phyloP scores from a whole-genome alignment of 768 basidiomycete genomes.

The Butyriboletus loyo region DNA sequence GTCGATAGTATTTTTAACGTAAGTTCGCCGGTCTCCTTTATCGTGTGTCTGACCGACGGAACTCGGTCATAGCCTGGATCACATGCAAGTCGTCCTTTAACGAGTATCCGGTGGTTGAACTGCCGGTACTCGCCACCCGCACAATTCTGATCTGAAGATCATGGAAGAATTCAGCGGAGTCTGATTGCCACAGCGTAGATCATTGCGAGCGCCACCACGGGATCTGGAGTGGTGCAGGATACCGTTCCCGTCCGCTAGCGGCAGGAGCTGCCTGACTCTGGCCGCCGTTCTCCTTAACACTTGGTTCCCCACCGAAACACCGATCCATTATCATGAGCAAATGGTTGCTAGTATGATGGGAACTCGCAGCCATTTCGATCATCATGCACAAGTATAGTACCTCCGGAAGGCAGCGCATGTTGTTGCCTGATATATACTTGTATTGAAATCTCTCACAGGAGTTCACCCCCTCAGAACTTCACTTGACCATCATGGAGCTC shows the following conservation, averaged over 20 bases:
- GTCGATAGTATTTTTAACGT: not conserved
- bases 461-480: not conserved
- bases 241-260: not conserved
- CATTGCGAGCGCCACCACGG: not conserved
- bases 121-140: conserved; percentile 16
- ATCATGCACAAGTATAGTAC: too few relatives aligned
- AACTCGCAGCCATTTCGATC: too few relatives aligned
- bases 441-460: not conserved
- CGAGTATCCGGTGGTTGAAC: conserved; percentile 7
- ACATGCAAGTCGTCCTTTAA: not conserved
- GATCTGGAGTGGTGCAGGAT: not conserved
- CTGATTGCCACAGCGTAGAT: conserved; percentile 15
- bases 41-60: not conserved
- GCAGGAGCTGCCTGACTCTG: too few relatives aligned
- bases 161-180: not conserved
- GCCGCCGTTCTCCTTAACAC: not conserved
- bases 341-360: too few relatives aligned
- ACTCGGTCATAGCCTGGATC: too few relatives aligned
- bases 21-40: not conserved
- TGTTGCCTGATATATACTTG: conserved; percentile 5
- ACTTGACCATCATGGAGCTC: conserved; percentile 25
- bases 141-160: conserved; percentile 8
- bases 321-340: not conserved
- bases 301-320: not conserved
- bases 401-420: conserved; percentile 8